Conservation (phyloP, 169 alveolate genomes). For the Babesia caballi region DNA sequence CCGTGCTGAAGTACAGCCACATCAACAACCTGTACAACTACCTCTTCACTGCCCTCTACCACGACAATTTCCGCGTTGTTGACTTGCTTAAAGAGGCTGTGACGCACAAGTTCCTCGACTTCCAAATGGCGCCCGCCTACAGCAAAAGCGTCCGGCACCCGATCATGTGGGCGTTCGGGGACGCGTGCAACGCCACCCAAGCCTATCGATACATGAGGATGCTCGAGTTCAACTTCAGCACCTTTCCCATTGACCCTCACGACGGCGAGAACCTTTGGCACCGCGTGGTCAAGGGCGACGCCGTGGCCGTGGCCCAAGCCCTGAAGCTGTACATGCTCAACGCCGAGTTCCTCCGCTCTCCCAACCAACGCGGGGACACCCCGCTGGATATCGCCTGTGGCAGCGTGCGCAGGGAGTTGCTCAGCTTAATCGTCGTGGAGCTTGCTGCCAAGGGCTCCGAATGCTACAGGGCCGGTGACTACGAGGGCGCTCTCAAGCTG, state of each 20-base stretch:
- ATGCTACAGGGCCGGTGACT: conserved; percentile 56
- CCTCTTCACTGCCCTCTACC: conserved; percentile 59
- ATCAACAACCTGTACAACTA: conserved; percentile 67
- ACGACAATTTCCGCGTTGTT: conserved; percentile 69
- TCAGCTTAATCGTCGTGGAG: conserved; percentile 59
- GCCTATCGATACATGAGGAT: conserved; percentile 40
- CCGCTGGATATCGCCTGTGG: conserved; percentile 67
- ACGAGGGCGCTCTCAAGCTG: conserved; percentile 55
- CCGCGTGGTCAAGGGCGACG: conserved; percentile 58
- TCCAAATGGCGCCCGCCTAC: conserved; percentile 50
- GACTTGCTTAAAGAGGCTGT: conserved; percentile 62
- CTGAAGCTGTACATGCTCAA: conserved; percentile 56
- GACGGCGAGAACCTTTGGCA: conserved; percentile 72
- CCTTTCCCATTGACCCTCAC: conserved; percentile 61
- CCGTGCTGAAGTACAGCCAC: conserved; percentile 59
- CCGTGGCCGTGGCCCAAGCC: conserved; percentile 43
- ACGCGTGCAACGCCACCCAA: conserved; percentile 18
- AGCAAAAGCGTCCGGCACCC: conserved; percentile 25
- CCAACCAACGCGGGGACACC: conserved; percentile 55
- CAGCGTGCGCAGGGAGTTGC: conserved; percentile 53
- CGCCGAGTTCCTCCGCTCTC: conserved; percentile 28
- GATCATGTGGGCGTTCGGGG: conserved; percentile 53
- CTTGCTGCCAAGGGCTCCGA: conserved; percentile 74
- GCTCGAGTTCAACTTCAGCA: conserved; percentile 50
- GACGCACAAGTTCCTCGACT: conserved; percentile 61